These are phyloP conservation scores for Wallacemonas rigidus DNA, from an alignment of 208 protist genomes.

Conservation along the genomic window DNA sequence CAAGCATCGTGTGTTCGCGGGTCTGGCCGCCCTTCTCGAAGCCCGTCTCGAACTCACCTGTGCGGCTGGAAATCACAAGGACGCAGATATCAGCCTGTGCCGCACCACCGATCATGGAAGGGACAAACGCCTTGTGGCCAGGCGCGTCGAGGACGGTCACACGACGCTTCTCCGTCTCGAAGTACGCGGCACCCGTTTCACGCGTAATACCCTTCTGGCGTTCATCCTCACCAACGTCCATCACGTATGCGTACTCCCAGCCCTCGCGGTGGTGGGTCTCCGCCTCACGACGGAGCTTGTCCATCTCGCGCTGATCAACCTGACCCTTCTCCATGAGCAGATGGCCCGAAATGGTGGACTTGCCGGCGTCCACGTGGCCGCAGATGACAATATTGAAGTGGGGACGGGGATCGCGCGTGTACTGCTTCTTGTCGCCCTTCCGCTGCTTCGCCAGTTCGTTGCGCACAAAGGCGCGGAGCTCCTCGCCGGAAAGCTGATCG, in stretches of 20 bases:
- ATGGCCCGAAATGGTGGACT: slow-evolving; percentile 98
- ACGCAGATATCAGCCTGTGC: slow-evolving; percentile 98
- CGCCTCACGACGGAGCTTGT: slow-evolving; percentile 98
- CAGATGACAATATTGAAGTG: slow-evolving; percentile 99
- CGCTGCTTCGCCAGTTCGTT: slow-evolving; percentile 80
- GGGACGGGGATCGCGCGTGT: slow-evolving; percentile 85
- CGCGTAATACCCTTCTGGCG: slow-evolving; percentile 98
- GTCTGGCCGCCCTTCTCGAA: slow-evolving; percentile 99
- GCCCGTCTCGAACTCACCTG: slow-evolving; percentile 99
- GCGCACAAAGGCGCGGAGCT: slow-evolving; percentile 67
- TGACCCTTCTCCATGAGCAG: slow-evolving; percentile 95
- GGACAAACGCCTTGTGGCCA: slow-evolving; percentile 98
- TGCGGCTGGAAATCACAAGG: slow-evolving; percentile 98
- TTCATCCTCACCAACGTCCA: slow-evolving; percentile 99
- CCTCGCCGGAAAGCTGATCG: slow-evolving; percentile 30
- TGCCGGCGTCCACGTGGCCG: slow-evolving; percentile 99
- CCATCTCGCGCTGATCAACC: slow-evolving; percentile 98
- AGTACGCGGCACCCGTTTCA: slow-evolving; percentile 96
- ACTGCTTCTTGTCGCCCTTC: slow-evolving; percentile 61
- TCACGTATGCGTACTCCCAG: slow-evolving; percentile 98
- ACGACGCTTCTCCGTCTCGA: slow-evolving; percentile 95
- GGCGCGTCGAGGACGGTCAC: slow-evolving; percentile 99
- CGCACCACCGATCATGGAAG: slow-evolving; percentile 99
- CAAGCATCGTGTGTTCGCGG: slow-evolving; percentile 98
- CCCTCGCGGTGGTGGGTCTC: slow-evolving; percentile 96